These are phyloP conservation scores for Ustilago shanxiensis DNA, from an alignment of 1,284 basidiomycete genomes.

Conservation along the genomic window DNA sequence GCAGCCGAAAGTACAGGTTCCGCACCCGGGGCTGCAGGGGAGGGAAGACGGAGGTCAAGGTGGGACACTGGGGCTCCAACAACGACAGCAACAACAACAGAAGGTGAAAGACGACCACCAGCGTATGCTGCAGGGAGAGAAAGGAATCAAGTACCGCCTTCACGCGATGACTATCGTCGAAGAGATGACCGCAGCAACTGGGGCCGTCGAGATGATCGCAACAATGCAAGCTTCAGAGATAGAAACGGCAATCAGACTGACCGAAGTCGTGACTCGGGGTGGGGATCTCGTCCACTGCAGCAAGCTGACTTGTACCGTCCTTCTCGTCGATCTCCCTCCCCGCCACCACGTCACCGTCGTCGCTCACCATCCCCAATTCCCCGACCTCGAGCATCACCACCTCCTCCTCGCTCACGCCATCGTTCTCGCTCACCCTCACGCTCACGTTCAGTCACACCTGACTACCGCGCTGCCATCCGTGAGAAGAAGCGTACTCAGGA, in stretches of 20 bases:
- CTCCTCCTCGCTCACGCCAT: background rate
- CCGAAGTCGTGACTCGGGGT: conserved; percentile 70
- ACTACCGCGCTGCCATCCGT: conserved; percentile 32
- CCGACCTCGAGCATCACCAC: conserved; percentile 4
- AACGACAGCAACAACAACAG: background rate
- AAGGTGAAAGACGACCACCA: conserved; percentile 16
- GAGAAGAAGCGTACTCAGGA: conserved; percentile 14
- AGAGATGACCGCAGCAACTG: conserved; percentile 4
- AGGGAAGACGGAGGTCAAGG: conserved; percentile 62
- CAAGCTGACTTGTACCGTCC: conserved; percentile 10
- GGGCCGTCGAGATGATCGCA: conserved; percentile 3
- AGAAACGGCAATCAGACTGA: conserved; percentile 71
- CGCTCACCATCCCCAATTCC: conserved; percentile 18
- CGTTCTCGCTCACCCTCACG: conserved; percentile 15
- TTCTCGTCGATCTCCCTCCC: conserved; percentile 14
- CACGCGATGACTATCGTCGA: conserved; percentile 7
- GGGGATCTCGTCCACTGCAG: conserved; percentile 32
- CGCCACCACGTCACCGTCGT: conserved; percentile 2
- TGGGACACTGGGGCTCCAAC: conserved; percentile 34
- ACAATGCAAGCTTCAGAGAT: background rate
- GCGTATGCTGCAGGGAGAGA: conserved; percentile 6
- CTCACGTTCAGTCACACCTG: conserved; percentile 40
- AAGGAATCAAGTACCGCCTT: background rate
- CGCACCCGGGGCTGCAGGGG: conserved; percentile 71
- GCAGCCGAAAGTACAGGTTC: conserved; percentile 10